Evolutionary conservation across 1,284 basidiomycete genomes (phyloP), one percentile per base, ranked within the genome.

Genomic region (Phellinidium pouzarii): DNA sequence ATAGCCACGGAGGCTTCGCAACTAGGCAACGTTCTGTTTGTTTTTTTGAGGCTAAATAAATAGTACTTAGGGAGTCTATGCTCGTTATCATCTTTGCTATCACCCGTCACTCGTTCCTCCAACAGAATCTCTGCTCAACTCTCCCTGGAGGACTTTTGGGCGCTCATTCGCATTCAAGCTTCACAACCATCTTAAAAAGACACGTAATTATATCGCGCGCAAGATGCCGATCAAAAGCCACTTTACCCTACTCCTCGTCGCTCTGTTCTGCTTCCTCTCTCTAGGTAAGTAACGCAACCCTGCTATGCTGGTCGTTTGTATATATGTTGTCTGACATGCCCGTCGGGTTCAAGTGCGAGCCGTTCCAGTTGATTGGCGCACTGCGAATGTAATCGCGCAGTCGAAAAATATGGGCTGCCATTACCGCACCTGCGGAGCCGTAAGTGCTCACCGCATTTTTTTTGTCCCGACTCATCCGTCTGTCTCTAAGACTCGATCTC

Each of bases 361-460:
- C 2, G 38, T 22, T 4, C 54, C 54, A 7, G 31, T 52, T n/a
- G 47, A 49, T 36, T 52, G 49, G 50, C 29, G 40, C 27, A 52
- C 50, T 9, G 44, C 54, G 4, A 12, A 55, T 3, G 17, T 47
- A 11, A 31, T 52, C 20, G 54, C 54, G 3, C 44, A 55, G 22
- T 47, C 48, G 5, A 52, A 42, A 26, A 29, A 52, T 8, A 20
- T 52, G 6, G 54, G 54, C 26, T 52, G 50, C 38, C 17, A 27
- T n/a, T 22, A 14, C 9, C 14, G 31, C 22, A 27, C 41, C 12
- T 55, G 54, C 44, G 48, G 38, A 19, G 31, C 41, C 14, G 52
- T 53, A 23, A 19, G 44, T 41, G 5, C 12, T n/a, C 14, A 9
- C 0, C 36, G 2, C 43, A 2, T 38, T 14, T 29, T 17, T 36